These are phyloP conservation scores for Coprinopsis cinerea DNA, from an alignment of 768 basidiomycete genomes.

Conservation along the genomic window DNA sequence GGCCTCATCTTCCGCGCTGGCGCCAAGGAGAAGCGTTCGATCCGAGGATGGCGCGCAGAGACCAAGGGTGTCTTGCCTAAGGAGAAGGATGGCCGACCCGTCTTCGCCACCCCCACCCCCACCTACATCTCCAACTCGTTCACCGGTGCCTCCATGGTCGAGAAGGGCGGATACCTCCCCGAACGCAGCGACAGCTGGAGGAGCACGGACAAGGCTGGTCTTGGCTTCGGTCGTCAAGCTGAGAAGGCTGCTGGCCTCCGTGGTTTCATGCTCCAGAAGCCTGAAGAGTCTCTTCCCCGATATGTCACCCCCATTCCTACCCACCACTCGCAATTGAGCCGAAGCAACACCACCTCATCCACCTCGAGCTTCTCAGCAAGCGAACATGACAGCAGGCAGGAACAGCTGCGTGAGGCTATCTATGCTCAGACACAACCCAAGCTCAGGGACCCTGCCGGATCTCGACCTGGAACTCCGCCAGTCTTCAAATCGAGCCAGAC, in stretches of 20 bases:
- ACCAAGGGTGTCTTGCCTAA: constrained; percentile 49
- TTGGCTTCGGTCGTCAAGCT: constrained; percentile 77
- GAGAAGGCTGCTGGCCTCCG: constrained; percentile 65
- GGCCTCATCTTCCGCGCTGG: constrained; percentile 67
- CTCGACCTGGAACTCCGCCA: constrained; percentile 7
- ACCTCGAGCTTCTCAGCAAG: constrained; percentile 9
- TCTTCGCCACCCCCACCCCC: constrained; percentile 21
- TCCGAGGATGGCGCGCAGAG: constrained; percentile 58
- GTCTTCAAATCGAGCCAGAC: constrained; percentile 15
- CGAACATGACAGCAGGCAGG: constrained; percentile 5
- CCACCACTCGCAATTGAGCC: neutral
- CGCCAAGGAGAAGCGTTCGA: constrained; percentile 55
- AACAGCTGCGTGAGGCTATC: constrained; percentile 6
- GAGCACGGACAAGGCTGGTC: constrained; percentile 38
- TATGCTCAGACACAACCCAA: neutral
- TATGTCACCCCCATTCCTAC: constrained; percentile 35
- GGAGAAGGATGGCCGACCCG: constrained; percentile 32
- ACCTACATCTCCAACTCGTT: neutral
- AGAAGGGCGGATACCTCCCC: constrained; percentile 14
- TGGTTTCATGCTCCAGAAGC: constrained; percentile 59
- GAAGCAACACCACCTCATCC: constrained; percentile 12
- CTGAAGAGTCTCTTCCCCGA: constrained; percentile 55
- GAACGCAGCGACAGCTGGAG: constrained; percentile 9
- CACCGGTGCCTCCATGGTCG: neutral
- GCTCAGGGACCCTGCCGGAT: neutral